phyloP scores from a whole-genome alignment of 1,284 basidiomycete species.

The Somion occarium region DNA sequence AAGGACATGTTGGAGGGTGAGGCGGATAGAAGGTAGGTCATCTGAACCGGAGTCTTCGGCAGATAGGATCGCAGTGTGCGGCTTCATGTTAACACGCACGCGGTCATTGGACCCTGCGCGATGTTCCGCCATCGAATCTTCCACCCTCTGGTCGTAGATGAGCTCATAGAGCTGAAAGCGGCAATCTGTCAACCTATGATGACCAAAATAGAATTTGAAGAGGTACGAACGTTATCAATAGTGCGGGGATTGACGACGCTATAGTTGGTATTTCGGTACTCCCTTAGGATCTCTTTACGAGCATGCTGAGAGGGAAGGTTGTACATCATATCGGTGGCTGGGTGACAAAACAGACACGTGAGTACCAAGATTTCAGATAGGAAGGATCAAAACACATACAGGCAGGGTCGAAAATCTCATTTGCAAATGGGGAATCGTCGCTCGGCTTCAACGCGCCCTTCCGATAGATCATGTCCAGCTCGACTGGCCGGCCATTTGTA shows the following conservation, averaged over 20 bases:
- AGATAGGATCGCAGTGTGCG: constrained; percentile 36
- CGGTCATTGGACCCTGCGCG: constrained; percentile 14
- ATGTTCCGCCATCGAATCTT: constrained; percentile 37
- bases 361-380: too few species aligned
- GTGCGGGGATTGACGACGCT: constrained; percentile 49
- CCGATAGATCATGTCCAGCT: constrained; percentile 50
- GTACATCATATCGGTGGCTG: constrained; percentile 40
- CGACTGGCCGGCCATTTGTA: constrained; percentile 26
- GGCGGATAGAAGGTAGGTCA: constrained; percentile 17
- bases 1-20: constrained; percentile 36
- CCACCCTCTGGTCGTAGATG: constrained; percentile 51
- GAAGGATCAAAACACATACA: constrained; percentile 28
- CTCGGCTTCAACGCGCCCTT: constrained; percentile 50
- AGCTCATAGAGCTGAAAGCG: constrained; percentile 42
- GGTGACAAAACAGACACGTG: constrained; percentile 4
- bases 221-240: constrained; percentile 37
- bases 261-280: constrained; percentile 54
- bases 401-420: constrained; percentile 55
- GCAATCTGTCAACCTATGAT: background rate
- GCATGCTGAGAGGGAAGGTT: constrained; percentile 31
- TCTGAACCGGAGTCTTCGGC: constrained; percentile 24
- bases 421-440: constrained; percentile 54
- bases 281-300: constrained; percentile 33
- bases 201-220: background rate
- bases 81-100: constrained; percentile 34